Evolutionary conservation across 1,139 yeast genomes (phyloP).

Genomic region (Candida gigantensis): DNA sequence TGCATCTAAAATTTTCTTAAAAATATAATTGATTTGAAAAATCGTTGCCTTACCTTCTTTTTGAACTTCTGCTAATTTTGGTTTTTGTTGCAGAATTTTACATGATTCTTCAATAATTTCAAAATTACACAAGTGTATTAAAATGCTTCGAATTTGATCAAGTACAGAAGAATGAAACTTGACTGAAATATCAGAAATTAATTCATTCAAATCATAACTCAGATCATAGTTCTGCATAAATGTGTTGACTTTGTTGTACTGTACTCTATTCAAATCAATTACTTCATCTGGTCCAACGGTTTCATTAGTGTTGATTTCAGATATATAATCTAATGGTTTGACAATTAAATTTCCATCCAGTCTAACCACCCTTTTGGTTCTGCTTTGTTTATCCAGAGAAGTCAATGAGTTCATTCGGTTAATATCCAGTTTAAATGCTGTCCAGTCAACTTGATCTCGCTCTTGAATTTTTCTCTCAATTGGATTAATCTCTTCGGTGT

Average conservation of each 20-base stretch:
- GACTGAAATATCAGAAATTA: constrained; percentile 47
- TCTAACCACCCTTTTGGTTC: constrained; percentile 70
- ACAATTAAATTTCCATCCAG: constrained; percentile 63
- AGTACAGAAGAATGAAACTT: constrained; percentile 39
- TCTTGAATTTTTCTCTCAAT: constrained; percentile 38
- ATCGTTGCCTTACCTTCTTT: constrained; percentile 52
- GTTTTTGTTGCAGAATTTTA: constrained; percentile 43
- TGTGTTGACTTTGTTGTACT: constrained; percentile 28
- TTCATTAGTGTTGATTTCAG: constrained; percentile 51
- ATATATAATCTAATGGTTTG: constrained; percentile 67
- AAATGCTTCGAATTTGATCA: constrained; percentile 39
- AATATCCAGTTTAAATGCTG: constrained; percentile 51
- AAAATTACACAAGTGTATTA: constrained; percentile 44
- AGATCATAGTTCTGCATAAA: constrained; percentile 35
- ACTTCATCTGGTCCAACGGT: constrained; percentile 23
- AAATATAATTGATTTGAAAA: constrained; percentile 74
- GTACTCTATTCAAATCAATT: constrained; percentile 20
- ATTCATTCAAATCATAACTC: constrained; percentile 40
- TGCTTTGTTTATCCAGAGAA: constrained; percentile 63
- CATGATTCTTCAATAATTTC: constrained; percentile 39
- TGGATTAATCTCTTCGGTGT: constrained; percentile 29
- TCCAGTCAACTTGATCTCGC: constrained; percentile 42
- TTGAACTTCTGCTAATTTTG: constrained; percentile 41
- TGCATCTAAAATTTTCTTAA: constrained; percentile 70
- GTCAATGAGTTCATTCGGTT: constrained; percentile 77